phyloP scores from a whole-genome alignment of 768 basidiomycete species.

The Cantharellus anzutake region DNA sequence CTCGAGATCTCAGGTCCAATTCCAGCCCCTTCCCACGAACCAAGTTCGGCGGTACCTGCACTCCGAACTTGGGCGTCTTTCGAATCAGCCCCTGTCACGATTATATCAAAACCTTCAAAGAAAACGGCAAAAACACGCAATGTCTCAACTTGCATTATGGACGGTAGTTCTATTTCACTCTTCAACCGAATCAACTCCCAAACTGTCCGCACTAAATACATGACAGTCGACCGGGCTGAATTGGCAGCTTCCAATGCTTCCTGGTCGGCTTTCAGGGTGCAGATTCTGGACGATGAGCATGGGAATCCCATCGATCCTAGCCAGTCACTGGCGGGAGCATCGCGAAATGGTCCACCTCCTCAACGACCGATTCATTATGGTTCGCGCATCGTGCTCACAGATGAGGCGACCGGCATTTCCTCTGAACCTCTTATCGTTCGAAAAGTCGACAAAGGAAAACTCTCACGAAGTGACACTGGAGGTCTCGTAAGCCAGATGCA shows the following conservation, averaged over 20 bases:
- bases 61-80: slow-evolving; percentile 55
- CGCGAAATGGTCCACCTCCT: slow-evolving; percentile 1
- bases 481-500: slow-evolving; percentile 95
- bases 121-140: slow-evolving; percentile 92
- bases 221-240: slow-evolving; percentile 74
- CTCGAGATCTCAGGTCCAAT: slow-evolving; percentile 70
- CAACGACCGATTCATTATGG: slow-evolving; percentile 84
- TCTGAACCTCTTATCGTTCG: slow-evolving; percentile 76
- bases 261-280: slow-evolving; percentile 91
- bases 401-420: slow-evolving; percentile 67
- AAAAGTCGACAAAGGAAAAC: slow-evolving; percentile 80
- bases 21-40: slow-evolving; percentile 11
- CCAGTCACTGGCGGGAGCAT: background rate
- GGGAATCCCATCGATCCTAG: background rate
- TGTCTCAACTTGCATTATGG: slow-evolving; percentile 77
- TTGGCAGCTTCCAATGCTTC: slow-evolving; percentile 77
- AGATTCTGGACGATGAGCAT: slow-evolving; percentile 33
- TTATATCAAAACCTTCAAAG: slow-evolving; percentile 95
- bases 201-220: slow-evolving; percentile 92
- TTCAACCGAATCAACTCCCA: slow-evolving; percentile 96
- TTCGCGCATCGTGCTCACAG: slow-evolving; percentile 70
- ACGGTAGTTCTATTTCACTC: slow-evolving; percentile 74
- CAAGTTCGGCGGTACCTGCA: slow-evolving; percentile 1
- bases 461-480: slow-evolving; percentile 60
- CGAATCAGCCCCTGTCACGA: slow-evolving; percentile 79